Percentiles rank a stretch among this genome's conserved stretches.
phyloP scores from a whole-genome alignment of 108 stramenopile species.

The Cyclotella sp. region DNA sequence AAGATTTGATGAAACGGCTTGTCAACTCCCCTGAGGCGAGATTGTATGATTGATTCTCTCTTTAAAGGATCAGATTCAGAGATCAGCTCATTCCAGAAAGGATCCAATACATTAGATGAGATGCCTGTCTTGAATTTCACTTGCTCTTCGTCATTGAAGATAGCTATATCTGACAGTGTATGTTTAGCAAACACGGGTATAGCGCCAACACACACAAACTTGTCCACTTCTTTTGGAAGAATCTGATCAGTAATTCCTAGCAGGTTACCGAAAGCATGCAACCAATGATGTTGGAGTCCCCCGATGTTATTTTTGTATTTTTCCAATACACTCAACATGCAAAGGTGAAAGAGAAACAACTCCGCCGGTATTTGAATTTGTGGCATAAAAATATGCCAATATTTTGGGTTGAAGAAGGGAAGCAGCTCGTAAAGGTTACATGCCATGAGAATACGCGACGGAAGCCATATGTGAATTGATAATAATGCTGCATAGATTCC shows the following conservation, averaged over 20 bases:
- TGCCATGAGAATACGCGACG: slow-evolving; percentile 52
- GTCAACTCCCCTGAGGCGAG: slow-evolving; percentile 30
- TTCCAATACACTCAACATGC: slow-evolving; percentile 90
- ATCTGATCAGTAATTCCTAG: slow-evolving; percentile 71
- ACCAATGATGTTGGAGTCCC: slow-evolving; percentile 79
- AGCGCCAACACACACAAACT: slow-evolving; percentile 62
- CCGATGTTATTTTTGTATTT: slow-evolving; percentile 87
- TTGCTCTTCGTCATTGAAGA: neutral
- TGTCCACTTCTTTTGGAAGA: slow-evolving; percentile 65
- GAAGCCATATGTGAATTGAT: slow-evolving; percentile 71
- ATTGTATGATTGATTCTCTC: slow-evolving; percentile 41
- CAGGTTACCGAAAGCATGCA: slow-evolving; percentile 58
- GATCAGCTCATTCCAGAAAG: slow-evolving; percentile 73
- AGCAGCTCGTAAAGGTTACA: slow-evolving; percentile 49
- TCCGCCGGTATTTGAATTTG: slow-evolving; percentile 94
- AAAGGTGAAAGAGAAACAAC: slow-evolving; percentile 90
- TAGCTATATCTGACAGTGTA: slow-evolving; percentile 4
- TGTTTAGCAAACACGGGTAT: slow-evolving; percentile 54
- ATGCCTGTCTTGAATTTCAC: slow-evolving; percentile 22
- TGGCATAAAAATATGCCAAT: slow-evolving; percentile 82
- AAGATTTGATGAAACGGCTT: neutral
- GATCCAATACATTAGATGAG: slow-evolving; percentile 33
- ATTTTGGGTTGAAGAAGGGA: slow-evolving; percentile 72
- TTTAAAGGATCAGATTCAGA: slow-evolving; percentile 29
- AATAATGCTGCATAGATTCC: slow-evolving; percentile 75